Evolutionary conservation across 164 flowering plant species (phyloP).

Genomic region (Chimonanthus praecox): DNA sequence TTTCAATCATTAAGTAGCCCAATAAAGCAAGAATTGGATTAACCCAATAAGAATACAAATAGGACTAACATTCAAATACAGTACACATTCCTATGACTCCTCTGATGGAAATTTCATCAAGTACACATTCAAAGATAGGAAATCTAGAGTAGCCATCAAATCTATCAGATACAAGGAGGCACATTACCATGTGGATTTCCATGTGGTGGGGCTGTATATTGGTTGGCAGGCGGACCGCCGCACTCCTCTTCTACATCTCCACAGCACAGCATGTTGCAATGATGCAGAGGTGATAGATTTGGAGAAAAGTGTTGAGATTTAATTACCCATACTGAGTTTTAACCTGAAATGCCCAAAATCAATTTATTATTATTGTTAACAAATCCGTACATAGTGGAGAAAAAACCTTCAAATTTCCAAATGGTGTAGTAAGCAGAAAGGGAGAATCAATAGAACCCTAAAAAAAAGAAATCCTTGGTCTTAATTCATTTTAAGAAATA

Average conservation of each 20-base stretch:
- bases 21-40: no score
- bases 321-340: neutral
- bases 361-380: neutral
- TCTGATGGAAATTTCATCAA: no score
- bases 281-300: neutral
- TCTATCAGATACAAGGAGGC: neutral
- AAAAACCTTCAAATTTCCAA: neutral
- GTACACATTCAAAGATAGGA: no score
- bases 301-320: neutral
- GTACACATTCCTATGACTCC: no score
- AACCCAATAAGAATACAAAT: no score
- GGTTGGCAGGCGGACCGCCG: slow-evolving; percentile 39
- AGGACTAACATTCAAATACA: no score
- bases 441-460: no score
- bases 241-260: slow-evolving; percentile 55
- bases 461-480: no score
- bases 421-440: no score
- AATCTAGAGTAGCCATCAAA: no score
- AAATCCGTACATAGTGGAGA: neutral
- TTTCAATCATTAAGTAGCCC: no score
- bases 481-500: no score
- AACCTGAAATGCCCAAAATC: neutral
- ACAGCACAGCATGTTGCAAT: slow-evolving; percentile 49
- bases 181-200: slow-evolving; percentile 27
- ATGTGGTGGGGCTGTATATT: slow-evolving; percentile 46